Percentiles rank a stretch among this genome's conserved stretches.
These are phyloP conservation scores for Saksenaea vasiformis DNA, from an alignment of 371 early-diverging fungal genomes.

Conservation along the genomic window DNA sequence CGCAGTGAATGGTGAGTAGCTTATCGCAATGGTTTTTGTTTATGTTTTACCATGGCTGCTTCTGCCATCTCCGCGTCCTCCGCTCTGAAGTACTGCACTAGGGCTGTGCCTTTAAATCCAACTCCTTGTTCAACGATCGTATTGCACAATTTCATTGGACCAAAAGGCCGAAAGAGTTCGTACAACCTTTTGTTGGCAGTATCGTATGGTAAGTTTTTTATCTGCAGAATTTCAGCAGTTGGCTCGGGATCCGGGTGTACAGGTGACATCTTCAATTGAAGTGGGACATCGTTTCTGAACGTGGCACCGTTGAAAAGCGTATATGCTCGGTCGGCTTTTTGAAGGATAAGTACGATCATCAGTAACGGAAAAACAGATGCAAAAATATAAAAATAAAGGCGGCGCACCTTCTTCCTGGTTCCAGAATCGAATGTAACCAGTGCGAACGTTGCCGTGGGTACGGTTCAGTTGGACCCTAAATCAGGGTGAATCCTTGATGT, in stretches of 20 bases:
- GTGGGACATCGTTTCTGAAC: slow-evolving; percentile 21
- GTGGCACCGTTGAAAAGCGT: slow-evolving; percentile 39
- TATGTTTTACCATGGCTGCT: slow-evolving; percentile 36
- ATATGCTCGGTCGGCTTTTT: slow-evolving; percentile 42
- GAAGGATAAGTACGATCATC: slow-evolving; percentile 8
- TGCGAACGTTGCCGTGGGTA: slow-evolving; percentile 3
- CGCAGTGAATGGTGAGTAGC: background rate
- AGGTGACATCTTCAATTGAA: slow-evolving; percentile 33
- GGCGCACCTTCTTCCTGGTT: slow-evolving; percentile 20
- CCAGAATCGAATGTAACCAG: slow-evolving; percentile 27
- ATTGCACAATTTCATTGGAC: slow-evolving; percentile 48
- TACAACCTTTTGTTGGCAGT: slow-evolving; percentile 39
- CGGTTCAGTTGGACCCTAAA: slow-evolving; percentile 6
- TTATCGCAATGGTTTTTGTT: background rate
- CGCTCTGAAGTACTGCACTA: slow-evolving; percentile 48
- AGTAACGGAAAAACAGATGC: slow-evolving; percentile 8
- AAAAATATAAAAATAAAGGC: slow-evolving; percentile 3
- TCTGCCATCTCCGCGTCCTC: slow-evolving; percentile 40
- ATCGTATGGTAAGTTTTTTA: slow-evolving; percentile 35
- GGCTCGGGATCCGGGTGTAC: slow-evolving; percentile 36
- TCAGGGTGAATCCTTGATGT: slow-evolving; percentile 11
- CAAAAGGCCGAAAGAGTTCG: slow-evolving; percentile 48
- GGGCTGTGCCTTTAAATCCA: slow-evolving; percentile 38
- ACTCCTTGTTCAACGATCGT: slow-evolving; percentile 35
- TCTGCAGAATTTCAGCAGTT: slow-evolving; percentile 35